Percentiles rank a stretch among this genome's conserved stretches.
These are phyloP conservation scores for Anacardium occidentale DNA, from an alignment of 345 rosid genomes.

Conservation along the genomic window DNA sequence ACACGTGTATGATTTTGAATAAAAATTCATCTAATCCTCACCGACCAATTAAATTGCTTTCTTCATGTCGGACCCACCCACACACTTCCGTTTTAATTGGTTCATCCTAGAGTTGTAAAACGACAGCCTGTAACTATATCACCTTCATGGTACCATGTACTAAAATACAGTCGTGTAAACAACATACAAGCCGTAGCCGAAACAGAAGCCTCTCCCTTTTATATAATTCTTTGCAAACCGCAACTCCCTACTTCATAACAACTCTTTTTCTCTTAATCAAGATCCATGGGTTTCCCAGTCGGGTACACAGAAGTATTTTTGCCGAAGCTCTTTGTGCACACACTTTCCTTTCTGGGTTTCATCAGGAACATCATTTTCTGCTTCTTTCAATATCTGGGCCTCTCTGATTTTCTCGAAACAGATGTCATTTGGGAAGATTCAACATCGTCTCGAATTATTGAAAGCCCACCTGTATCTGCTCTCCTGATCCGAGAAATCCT, in stretches of 20 bases:
- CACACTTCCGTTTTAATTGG: conserved; percentile 1
- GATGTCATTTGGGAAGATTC: conserved; percentile 55
- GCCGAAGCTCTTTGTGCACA: conserved; percentile 67
- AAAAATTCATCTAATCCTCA: conserved; percentile 2
- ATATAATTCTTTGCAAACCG: neutral
- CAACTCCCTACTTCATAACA: neutral
- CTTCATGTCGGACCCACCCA: neutral
- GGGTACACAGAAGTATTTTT: conserved; percentile 71
- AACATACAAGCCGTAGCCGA: conserved; percentile 3
- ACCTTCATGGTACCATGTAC: neutral
- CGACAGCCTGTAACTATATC: conserved; percentile 28
- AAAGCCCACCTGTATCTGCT: conserved; percentile 59
- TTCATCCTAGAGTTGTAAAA: neutral
- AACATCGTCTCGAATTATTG: conserved; percentile 32
- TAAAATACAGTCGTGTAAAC: neutral
- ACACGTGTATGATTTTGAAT: conserved; percentile 7
- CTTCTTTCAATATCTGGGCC: conserved; percentile 58
- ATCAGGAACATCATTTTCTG: conserved; percentile 50
- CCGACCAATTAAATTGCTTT: conserved; percentile 14
- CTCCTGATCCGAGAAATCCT: conserved; percentile 75
- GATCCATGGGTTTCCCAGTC: conserved; percentile 79
- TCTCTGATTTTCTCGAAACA: conserved; percentile 74
- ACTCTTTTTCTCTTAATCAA: neutral
- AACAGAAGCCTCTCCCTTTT: conserved; percentile 32
- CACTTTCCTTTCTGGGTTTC: conserved; percentile 61